A percentile compares a stretch with the other conserved stretches of the same genome.
phyloP scores from a whole-genome alignment of 1,284 basidiomycete genomes.

The Omphalotus olearius region DNA sequence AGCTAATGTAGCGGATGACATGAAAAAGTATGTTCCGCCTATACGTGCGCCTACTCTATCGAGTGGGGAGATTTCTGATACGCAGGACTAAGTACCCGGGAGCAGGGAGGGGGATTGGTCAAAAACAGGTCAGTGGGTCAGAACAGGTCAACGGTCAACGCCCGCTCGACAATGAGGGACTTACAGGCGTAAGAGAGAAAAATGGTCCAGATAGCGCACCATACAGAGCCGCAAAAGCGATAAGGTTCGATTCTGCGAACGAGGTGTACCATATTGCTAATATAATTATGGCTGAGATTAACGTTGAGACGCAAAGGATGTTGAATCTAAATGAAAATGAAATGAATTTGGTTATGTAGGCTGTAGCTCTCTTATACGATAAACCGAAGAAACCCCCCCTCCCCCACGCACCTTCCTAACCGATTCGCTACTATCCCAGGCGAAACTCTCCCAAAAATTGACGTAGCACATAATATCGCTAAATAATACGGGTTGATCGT shows the following conservation, averaged over 20 bases:
- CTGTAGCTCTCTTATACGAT: no score
- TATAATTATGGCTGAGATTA: conserved; percentile 18
- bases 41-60: conserved; percentile 24
- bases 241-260: conserved; percentile 18
- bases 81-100: conserved; percentile 19
- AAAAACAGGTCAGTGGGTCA: no score
- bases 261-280: conserved; percentile 24
- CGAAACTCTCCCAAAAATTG: conserved; percentile 21
- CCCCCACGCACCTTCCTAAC: conserved; percentile 18
- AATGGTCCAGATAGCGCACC: conserved; percentile 24
- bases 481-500: conserved; percentile 22
- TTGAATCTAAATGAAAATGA: no score
- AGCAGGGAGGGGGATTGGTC: no score
- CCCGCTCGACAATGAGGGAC: conserved; percentile 6
- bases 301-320: conserved; percentile 17
- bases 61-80: conserved; percentile 22
- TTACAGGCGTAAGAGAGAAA: conserved; percentile 22
- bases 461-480: conserved; percentile 21
- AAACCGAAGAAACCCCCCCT: not conserved
- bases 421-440: conserved; percentile 22
- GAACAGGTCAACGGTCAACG: no score
- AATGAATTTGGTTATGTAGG: no score
- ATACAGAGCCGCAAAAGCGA: conserved; percentile 22
- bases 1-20: conserved; percentile 20
- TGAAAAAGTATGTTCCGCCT: conserved; percentile 15